These are phyloP conservation scores for Penicillium oxalicum DNA, from an alignment of 2,329 filamentous ascomycete species.

Conservation along the genomic window DNA sequence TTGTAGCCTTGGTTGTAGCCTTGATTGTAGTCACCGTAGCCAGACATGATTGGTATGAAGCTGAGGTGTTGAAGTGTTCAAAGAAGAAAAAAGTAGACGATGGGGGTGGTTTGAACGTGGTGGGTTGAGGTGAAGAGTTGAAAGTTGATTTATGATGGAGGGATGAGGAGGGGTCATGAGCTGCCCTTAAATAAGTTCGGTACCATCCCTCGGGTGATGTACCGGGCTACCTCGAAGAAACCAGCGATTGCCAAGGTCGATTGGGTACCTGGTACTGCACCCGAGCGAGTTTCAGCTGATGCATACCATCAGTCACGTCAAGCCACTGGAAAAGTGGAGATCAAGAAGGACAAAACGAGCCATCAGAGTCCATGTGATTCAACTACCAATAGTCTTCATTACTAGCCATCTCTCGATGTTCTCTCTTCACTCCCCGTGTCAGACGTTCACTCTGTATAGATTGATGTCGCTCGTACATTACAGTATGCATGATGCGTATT, in stretches of 20 bases:
- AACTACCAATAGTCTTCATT: too few relatives aligned
- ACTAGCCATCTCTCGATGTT: too few relatives aligned
- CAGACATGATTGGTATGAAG: conserved; percentile 17
- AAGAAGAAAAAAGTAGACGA: conserved; percentile 3
- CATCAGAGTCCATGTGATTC: too few relatives aligned
- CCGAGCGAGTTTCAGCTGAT: too few relatives aligned
- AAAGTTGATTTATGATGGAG: not conserved
- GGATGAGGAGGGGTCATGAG: conserved; percentile 1
- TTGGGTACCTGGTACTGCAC: too few relatives aligned
- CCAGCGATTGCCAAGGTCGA: not conserved
- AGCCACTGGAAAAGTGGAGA: not conserved
- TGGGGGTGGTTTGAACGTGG: too few relatives aligned
- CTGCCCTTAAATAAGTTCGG: conserved; percentile 4
- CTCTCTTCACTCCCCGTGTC: too few relatives aligned
- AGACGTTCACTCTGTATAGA: too few relatives aligned
- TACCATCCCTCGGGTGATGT: not conserved
- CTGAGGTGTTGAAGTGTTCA: conserved; percentile 1
- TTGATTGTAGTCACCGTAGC: conserved; percentile 25
- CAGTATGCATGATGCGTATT: not conserved
- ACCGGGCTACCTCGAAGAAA: not conserved
- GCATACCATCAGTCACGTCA: too few relatives aligned
- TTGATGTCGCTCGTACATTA: too few relatives aligned
- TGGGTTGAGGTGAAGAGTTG: too few relatives aligned
- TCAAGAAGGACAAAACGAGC: not conserved
- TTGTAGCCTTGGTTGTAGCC: conserved; percentile 14